Base-by-base conservation (phyloP, 1,284 basidiomycete species). In the Ganoderma lucidum region DNA sequence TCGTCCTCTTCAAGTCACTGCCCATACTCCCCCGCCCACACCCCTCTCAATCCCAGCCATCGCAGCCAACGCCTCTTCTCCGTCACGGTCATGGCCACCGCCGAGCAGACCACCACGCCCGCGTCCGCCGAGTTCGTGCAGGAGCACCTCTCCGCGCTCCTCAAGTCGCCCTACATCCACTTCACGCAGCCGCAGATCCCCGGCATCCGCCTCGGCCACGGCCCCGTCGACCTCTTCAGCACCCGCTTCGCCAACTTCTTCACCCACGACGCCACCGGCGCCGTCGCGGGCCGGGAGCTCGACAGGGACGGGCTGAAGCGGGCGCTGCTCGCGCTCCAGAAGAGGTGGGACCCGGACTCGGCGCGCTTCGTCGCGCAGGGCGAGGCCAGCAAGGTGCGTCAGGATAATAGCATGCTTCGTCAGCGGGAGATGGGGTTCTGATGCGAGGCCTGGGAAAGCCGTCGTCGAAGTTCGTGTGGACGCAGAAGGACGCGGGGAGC, bases 221-320 rank as follows among this genome's bases (percentile, higher is more conserved):
- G 78, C 37, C 78, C 78, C 32, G 73, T 80, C 71, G 78, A 80
- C 67, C 75, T 80, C 62, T 80, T 80, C 73, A 78, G 75, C 73
- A 80, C 75, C 2, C 73, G 75, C 60, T 80, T 77, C 72, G 60
- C 67, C 48, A 80, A 80, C 70, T 71, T 68, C 65, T 77, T 78
- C 73, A 73, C 78, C 15, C 35, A 63, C 32, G 77, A 78, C 55
- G 77, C 73, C 0, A 72, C 66, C 6, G 78, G 78, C 30, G 62
- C 70, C 65, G 75, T 79, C 12, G 72, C 66, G 6, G 78, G 78
- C 0, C 67, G 70, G 42, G 66, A 73, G 66, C 76, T 78, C 45
- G 78, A 77, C 70, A 68, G 71, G 32, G 78, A 74, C 10, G 77
- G 73, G 6, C 67, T 80, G 28, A 79, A 80, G 70, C 32, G 72